Evolutionary conservation across 2,329 filamentous ascomycete genomes (phyloP).

Genomic region (Aureobasidium mangrovei): DNA sequence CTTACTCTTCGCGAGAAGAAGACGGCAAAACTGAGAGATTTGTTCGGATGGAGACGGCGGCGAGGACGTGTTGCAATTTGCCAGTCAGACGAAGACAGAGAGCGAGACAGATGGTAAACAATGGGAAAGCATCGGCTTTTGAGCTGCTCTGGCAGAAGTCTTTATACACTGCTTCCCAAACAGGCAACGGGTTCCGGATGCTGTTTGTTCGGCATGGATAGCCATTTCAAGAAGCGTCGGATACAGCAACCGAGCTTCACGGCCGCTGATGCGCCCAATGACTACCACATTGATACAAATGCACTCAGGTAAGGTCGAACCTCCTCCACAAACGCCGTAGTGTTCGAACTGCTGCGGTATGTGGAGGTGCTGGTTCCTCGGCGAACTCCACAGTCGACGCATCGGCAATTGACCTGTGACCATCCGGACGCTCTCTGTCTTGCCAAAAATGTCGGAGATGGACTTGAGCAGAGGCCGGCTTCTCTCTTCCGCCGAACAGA

Average conservation of each 20-base stretch:
- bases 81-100: not conserved
- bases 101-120: not conserved
- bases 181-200: slow-evolving; percentile 2
- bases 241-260: not conserved
- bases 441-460: too few relatives aligned
- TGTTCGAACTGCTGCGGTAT: not conserved
- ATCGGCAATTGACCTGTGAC: too few relatives aligned
- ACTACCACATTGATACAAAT: not conserved
- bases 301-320: not conserved
- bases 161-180: slow-evolving; percentile 9
- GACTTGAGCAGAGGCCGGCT: too few relatives aligned
- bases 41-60: not conserved
- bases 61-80: not conserved
- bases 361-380: not conserved
- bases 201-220: slow-evolving; percentile 1
- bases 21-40: not conserved
- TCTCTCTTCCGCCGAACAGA: too few relatives aligned
- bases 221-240: slow-evolving; percentile 11
- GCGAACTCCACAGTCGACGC: too few relatives aligned
- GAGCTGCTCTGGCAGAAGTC: not conserved
- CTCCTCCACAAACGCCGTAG: not conserved
- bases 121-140: slow-evolving; percentile 6
- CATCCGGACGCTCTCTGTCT: too few relatives aligned
- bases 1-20: not conserved
- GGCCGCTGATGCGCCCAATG: not conserved